Evolutionary conservation across 305 asterid genomes (phyloP).

Genomic region (Fraxinus velutina): DNA sequence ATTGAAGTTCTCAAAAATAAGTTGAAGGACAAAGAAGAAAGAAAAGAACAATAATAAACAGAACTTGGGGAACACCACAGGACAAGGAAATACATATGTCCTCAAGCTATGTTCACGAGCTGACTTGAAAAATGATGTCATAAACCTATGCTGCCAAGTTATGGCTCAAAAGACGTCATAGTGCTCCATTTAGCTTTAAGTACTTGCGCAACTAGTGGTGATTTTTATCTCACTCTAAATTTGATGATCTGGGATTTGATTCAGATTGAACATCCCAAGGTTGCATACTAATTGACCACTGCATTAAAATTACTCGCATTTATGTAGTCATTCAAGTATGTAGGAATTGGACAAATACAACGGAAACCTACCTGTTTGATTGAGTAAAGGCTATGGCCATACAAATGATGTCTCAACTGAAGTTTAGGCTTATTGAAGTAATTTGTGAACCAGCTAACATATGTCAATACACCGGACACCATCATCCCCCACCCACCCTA

Average conservation of each 20-base stretch:
- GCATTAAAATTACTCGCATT: background rate
- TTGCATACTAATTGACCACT: background rate
- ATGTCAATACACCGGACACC: background rate
- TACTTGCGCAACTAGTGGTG: background rate
- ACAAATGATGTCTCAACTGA: background rate
- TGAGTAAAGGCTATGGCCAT: background rate
- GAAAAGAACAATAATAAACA: background rate
- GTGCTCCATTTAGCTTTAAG: background rate
- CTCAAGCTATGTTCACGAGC: background rate
- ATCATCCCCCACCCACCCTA: background rate
- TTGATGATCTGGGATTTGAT: background rate
- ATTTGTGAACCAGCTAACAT: background rate
- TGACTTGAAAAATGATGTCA: background rate
- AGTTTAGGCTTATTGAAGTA: background rate
- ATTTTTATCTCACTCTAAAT: background rate
- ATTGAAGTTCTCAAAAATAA: background rate
- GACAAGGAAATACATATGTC: background rate
- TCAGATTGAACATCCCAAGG: background rate
- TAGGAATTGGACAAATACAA: background rate
- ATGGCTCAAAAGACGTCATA: background rate
- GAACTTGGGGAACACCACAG: background rate
- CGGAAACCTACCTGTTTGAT: background rate
- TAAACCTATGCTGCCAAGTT: background rate
- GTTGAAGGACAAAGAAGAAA: background rate
- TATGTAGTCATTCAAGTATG: background rate